These are phyloP conservation scores for Calvatia gigantea DNA, from an alignment of 768 basidiomycete species.

Conservation along the genomic window DNA sequence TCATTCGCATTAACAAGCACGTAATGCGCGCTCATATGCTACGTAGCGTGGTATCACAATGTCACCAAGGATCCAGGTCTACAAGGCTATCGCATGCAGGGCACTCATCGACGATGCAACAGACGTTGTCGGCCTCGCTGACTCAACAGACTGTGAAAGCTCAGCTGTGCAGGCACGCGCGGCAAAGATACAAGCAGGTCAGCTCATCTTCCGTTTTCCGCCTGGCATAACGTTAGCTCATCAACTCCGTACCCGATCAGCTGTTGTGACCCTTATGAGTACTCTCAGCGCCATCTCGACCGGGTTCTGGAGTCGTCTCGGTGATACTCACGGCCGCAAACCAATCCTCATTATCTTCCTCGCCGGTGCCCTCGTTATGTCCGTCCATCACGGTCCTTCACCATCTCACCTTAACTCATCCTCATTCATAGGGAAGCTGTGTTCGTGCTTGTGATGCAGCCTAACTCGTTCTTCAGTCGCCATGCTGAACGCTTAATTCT, in stretches of 20 bases:
- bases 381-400: constrained; percentile 22
- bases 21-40: constrained; percentile 7
- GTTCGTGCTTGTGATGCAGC: constrained; percentile 75
- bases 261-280: constrained; percentile 76
- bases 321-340: constrained; percentile 75
- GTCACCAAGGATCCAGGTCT: constrained; percentile 77
- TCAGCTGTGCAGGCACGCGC: constrained; percentile 66
- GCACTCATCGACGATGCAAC: constrained; percentile 32
- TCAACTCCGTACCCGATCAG: constrained; percentile 20
- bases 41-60: constrained; percentile 74
- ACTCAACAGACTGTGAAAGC: constrained; percentile 28
- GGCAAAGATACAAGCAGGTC: constrained; percentile 67
- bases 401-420: constrained; percentile 7
- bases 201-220: constrained; percentile 13
- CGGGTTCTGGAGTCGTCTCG: constrained; percentile 82
- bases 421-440: constrained; percentile 58
- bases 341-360: constrained; percentile 65
- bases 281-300: constrained; percentile 77
- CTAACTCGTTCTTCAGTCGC: constrained; percentile 38
- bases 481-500: constrained; percentile 74
- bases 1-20: neutral
- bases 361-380: constrained; percentile 74
- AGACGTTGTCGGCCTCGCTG: constrained; percentile 15
- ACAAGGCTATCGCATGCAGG: constrained; percentile 72
- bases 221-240: neutral